phyloP scores from a whole-genome alignment of 2,329 filamentous ascomycete genomes.

The Lachnellula subtilissima region DNA sequence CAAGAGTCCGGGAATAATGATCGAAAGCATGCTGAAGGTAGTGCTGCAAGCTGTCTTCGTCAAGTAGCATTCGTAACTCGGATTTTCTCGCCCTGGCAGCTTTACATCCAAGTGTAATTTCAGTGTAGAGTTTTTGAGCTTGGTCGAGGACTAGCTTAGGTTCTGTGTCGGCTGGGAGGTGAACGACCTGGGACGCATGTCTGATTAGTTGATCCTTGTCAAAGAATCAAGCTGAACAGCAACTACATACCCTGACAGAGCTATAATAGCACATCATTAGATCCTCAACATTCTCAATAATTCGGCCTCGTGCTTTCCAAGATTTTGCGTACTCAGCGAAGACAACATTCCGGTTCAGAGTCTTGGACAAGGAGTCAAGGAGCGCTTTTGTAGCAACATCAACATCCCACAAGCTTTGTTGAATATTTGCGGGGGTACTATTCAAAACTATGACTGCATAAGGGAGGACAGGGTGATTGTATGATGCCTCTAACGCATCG shows the following conservation, averaged over 20 bases:
- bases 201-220: neutral
- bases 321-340: neutral
- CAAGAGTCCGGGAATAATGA: conserved; percentile 1
- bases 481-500: conserved; percentile 1
- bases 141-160: conserved; percentile 2
- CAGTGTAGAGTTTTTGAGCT: conserved; percentile 1
- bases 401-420: conserved; percentile 1
- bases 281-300: neutral
- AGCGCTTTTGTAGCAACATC: neutral
- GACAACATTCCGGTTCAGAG: neutral
- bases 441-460: conserved; percentile 11
- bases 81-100: neutral
- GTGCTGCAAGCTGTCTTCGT: neutral
- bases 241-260: neutral
- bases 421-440: neutral
- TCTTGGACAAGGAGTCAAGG: neutral
- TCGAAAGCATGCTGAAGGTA: conserved; percentile 11
- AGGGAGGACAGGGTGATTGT: conserved; percentile 7
- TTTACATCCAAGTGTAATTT: neutral
- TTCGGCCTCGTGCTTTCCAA: neutral
- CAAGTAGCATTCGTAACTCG: conserved; percentile 1
- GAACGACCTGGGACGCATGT: neutral
- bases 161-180: neutral
- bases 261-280: conserved; percentile 6
- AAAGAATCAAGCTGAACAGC: neutral